Evolutionary conservation across 805 yeast species (phyloP).

Genomic region (Candida gorgasii): DNA sequence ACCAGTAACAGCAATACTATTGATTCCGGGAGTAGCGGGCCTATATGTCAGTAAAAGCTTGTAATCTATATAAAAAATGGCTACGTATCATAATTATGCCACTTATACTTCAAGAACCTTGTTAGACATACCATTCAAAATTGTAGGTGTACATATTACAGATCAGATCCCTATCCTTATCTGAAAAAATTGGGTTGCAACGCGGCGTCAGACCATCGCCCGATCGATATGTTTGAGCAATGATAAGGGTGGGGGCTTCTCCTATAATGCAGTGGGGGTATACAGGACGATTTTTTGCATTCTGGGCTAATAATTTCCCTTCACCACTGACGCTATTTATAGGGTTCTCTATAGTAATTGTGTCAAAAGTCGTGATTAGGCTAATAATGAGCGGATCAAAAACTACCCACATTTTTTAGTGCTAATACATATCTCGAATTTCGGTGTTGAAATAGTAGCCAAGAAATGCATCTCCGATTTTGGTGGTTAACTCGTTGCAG

Average conservation of each 20-base stretch:
- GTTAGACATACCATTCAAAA: slow-evolving; percentile 18
- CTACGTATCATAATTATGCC: no score
- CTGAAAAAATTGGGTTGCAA: slow-evolving; percentile 7
- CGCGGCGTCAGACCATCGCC: slow-evolving; percentile 6
- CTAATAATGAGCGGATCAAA: not conserved
- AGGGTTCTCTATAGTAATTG: not conserved
- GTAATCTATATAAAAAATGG: no score
- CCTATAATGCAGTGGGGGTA: not conserved
- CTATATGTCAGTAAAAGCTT: slow-evolving; percentile 8
- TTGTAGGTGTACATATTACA: slow-evolving; percentile 10
- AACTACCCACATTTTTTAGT: not conserved
- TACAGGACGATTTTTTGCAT: no score
- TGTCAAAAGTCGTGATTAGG: not conserved
- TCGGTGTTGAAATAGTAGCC: no score
- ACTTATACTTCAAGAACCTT: no score
- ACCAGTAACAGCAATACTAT: slow-evolving; percentile 36
- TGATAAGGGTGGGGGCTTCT: not conserved
- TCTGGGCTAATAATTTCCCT: no score
- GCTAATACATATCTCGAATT: no score
- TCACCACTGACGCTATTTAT: not conserved
- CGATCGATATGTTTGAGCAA: not conserved
- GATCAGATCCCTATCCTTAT: slow-evolving; percentile 9
- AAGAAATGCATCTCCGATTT: no score
- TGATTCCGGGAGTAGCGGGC: slow-evolving; percentile 4
- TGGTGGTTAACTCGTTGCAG: no score